Percentiles rank a stretch among this genome's conserved stretches.
Evolutionary conservation across 352 stramenopile species (phyloP).

Genomic region (Phytopythium mirpurense): DNA sequence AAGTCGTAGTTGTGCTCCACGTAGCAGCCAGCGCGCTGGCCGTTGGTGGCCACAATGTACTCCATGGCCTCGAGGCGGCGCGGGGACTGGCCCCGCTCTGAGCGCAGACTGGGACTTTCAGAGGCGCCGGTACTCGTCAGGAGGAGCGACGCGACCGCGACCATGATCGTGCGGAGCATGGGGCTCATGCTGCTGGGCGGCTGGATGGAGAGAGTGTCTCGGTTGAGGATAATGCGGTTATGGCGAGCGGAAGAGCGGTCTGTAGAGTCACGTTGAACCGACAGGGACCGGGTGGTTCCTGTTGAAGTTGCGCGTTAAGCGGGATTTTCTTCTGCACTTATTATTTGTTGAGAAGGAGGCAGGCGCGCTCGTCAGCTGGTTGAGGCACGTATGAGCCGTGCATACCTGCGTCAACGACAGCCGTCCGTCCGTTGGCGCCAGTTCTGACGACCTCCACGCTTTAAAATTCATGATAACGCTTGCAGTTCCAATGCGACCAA

Average conservation of each 20-base stretch:
- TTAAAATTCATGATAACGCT: too few relatives aligned
- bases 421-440: too few relatives aligned
- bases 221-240: too few relatives aligned
- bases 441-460: too few relatives aligned
- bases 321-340: too few relatives aligned
- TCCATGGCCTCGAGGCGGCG: constrained; percentile 2
- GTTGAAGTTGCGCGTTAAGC: constrained; percentile 12
- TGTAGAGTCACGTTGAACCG: neutral
- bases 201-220: too few relatives aligned
- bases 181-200: neutral
- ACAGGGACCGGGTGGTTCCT: constrained; percentile 7
- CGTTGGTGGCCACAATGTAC: neutral
- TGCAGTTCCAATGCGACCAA: too few relatives aligned
- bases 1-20: constrained; percentile 2
- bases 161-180: neutral
- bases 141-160: neutral
- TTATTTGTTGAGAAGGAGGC: too few relatives aligned
- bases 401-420: too few relatives aligned
- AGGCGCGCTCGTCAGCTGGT: too few relatives aligned
- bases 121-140: neutral
- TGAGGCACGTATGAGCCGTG: too few relatives aligned
- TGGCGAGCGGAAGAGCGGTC: too few relatives aligned
- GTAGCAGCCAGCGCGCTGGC: neutral
- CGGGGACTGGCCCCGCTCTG: neutral
- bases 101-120: neutral